Base-by-base conservation (phyloP, 257 asterid species). In the Scutellaria barbata region DNA sequence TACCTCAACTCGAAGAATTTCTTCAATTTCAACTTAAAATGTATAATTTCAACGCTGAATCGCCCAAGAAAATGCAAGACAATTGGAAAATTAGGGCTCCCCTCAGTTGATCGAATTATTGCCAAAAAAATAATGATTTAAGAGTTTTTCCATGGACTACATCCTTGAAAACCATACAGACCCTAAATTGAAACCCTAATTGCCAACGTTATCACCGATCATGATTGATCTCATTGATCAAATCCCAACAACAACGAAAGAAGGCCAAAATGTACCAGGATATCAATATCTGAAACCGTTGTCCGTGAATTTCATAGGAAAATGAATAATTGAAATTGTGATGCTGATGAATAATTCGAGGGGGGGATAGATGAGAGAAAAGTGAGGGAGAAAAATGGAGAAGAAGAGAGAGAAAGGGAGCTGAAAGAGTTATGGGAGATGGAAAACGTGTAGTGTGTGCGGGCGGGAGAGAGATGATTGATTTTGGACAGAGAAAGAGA, bases 131-230 rank as follows among this genome's bases (percentile, higher is more conserved):
- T 51, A 37, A 47, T 47, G 75, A 79, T 71, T 63, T 40, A 30
- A 51, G 30, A 14, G 1, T 51, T 52, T 37, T 45, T 47, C 47
- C 50, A 43, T 40, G 59, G 78, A 66, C 87, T 82, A 85, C 86
- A 77, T 83, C 78, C 75, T 76, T 66, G 48, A 41, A 42, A 25
- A 61, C 48, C 60, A 66, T 11, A 68, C 16, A 75, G 67, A 51
- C 73, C 76, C 79, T 66, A 67, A 69, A 56, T 30, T 54, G 82
- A 77, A 84, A 77, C 83, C 90, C 83, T 83, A 83, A 87, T 65
- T 72, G 66, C 50, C 55, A 35, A 75, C 61, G 65, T 41, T 73
- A 79, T 63, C 66, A 43, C 14, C 75, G 77, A 79, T 68, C 70
- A 66, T 61, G 78, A 58, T 73, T 70, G 74, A 69, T 66, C 41